phyloP scores from a whole-genome alignment of 257 asterid genomes.

The Capsicum pubescens region DNA sequence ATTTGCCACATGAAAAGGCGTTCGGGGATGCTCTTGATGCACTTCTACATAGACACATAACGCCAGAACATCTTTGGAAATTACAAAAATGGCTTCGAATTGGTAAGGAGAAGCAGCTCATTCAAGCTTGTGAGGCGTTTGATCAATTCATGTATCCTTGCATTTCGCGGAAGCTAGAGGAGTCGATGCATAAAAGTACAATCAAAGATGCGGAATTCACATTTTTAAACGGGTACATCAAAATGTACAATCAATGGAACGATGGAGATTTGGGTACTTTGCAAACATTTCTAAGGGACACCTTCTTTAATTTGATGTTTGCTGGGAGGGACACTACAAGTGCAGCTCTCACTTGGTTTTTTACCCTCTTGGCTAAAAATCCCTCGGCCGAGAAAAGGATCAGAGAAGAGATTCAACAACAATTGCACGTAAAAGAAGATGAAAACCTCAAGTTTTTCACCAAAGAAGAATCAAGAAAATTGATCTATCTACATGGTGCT shows the following conservation, averaged over 20 bases:
- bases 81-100: conserved; percentile 1
- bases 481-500: conserved; percentile 22
- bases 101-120: conserved; percentile 15
- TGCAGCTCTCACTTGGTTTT: conserved; percentile 26
- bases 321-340: conserved; percentile 30
- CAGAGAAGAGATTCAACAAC: conserved; percentile 19
- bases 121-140: neutral
- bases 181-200: neutral
- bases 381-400: neutral
- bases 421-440: neutral
- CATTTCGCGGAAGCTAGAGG: neutral
- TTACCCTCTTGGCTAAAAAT: conserved; percentile 6
- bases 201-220: neutral
- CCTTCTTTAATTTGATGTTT: conserved; percentile 22
- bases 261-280: neutral
- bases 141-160: conserved; percentile 22
- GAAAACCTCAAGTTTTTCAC: conserved; percentile 1
- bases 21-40: neutral
- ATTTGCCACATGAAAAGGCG: neutral
- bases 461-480: neutral
- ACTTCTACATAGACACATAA: neutral
- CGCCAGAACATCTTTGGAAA: neutral
- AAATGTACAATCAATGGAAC: neutral
- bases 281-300: conserved; percentile 16
- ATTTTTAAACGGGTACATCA: neutral